Base-by-base conservation (phyloP, 768 basidiomycete genomes). In the Royoungia palumana region DNA sequence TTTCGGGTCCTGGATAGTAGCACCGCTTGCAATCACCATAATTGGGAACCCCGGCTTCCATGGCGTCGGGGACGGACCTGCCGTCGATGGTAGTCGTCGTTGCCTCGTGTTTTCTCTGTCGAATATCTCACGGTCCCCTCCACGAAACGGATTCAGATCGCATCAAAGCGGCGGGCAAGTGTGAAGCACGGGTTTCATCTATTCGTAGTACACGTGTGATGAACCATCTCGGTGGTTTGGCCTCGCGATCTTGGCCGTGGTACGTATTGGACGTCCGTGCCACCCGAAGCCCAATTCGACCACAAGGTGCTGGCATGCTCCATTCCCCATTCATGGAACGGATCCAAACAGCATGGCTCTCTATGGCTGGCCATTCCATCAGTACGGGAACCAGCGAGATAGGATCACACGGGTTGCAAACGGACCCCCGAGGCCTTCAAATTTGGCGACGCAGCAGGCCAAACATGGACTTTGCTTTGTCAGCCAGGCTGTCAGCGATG, bases 81-180 rank as follows among this genome's bases (percentile, higher is more conserved):
- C 47, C 41, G 37, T 44, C n/a, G 39, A 44, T 37, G 47, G 50
- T 35, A 44, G 47, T 51, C 39, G 39, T 49, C 47, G n/a, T 20
- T 43, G 53, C 66, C 64, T 66, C 64, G 53, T 68, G 66, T 66
- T 66, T 24, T 25, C 51, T 25, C 42, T 62, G 42, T 56, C 47
- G 46, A 51, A 48, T 42, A 45, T 55, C 61, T 35, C 43, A 63
- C 48, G 61, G 51, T 41, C 36, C 34, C 28, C 42, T 35, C 47
- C 50, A 45, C 35, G 46, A 39, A 54, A 45, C 27, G 36, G 35
- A 38, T 27, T 51, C 45, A 42, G 47, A 54, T 54, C 54, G 47
- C 46, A 36, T 44, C 46, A 53, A 41, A 43, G 24, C 44, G 46
- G 49, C 39, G 45, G 49, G 50, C 43, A 54, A 47, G 48, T 45